A percentile compares a stretch with the other conserved stretches of the same genome.
Evolutionary conservation across 2,329 filamentous ascomycete species (phyloP).

Genomic region (Colletotrichum cuscutae): DNA sequence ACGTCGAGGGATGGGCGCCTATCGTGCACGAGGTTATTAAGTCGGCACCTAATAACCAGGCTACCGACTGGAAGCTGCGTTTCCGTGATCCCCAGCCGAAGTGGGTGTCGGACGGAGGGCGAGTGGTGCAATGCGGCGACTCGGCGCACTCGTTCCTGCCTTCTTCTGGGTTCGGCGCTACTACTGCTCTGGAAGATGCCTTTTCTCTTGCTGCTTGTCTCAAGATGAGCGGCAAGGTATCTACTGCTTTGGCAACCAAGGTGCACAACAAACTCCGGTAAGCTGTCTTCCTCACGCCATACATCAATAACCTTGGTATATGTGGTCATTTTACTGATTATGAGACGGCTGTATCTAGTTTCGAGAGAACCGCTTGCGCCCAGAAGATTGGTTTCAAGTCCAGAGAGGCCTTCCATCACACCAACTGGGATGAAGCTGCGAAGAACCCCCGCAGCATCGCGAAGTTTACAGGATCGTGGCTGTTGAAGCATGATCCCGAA

Average conservation of each 20-base stretch:
- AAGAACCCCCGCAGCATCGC: constrained; percentile 13
- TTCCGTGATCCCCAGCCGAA: neutral
- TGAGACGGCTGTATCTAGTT: neutral
- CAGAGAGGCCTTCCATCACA: constrained; percentile 36
- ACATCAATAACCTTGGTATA: neutral
- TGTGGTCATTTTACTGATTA: neutral
- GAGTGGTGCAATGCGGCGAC: neutral
- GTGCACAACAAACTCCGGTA: constrained; percentile 13
- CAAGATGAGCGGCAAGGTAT: neutral
- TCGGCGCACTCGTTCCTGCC: neutral
- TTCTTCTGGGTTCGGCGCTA: neutral
- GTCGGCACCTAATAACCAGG: neutral
- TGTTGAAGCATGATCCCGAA: constrained; percentile 43
- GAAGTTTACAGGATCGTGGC: constrained; percentile 33
- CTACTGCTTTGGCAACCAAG: neutral
- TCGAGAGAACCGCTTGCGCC: constrained; percentile 35
- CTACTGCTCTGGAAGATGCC: neutral
- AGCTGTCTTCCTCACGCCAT: neutral
- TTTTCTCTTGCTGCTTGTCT: neutral
- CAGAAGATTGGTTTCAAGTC: constrained; percentile 38
- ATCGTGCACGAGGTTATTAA: neutral
- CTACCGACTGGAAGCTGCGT: neutral
- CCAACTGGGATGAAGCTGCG: constrained; percentile 33
- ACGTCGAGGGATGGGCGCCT: neutral
- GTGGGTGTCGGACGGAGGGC: neutral